These are phyloP conservation scores for Aspergillus diversus DNA, from an alignment of 495 filamentous ascomycete species.

Conservation along the genomic window DNA sequence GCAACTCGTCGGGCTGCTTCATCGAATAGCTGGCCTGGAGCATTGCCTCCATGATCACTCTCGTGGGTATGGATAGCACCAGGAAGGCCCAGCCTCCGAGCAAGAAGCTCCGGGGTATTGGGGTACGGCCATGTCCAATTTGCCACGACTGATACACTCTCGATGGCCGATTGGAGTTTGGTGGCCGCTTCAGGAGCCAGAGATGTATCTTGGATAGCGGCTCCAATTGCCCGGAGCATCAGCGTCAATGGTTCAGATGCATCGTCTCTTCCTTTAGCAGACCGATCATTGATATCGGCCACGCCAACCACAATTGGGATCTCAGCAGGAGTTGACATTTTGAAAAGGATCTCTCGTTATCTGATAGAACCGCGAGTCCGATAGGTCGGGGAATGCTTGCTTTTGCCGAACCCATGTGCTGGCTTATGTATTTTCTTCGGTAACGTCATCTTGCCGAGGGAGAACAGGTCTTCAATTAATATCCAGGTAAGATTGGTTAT, in stretches of 20 bases:
- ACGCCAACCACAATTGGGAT: slow-evolving; percentile 56
- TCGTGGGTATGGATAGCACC: slow-evolving; percentile 41
- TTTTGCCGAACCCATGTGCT: slow-evolving; percentile 1
- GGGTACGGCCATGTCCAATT: slow-evolving; percentile 63
- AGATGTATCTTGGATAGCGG: slow-evolving; percentile 45
- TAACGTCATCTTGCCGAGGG: not conserved
- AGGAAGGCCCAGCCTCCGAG: slow-evolving; percentile 40
- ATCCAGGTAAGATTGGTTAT: not conserved
- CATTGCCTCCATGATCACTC: slow-evolving; percentile 57
- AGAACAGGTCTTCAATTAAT: not conserved
- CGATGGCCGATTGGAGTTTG: slow-evolving; percentile 47
- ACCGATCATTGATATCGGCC: slow-evolving; percentile 54
- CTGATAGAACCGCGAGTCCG: not conserved
- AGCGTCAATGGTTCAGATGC: slow-evolving; percentile 55
- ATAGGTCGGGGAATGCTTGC: not conserved
- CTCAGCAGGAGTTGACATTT: slow-evolving; percentile 1
- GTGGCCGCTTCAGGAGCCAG: slow-evolving; percentile 19
- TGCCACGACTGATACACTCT: slow-evolving; percentile 56
- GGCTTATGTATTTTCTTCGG: slow-evolving; percentile 1
- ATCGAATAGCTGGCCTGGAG: slow-evolving; percentile 57
- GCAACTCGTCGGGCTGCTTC: slow-evolving; percentile 56
- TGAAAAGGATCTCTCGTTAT: not conserved
- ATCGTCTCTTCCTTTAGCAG: slow-evolving; percentile 48
- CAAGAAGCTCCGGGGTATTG: slow-evolving; percentile 51
- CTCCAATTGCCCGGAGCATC: slow-evolving; percentile 52